Conservation (phyloP, 805 yeast genomes). For the Ogataea pignaliae region DNA sequence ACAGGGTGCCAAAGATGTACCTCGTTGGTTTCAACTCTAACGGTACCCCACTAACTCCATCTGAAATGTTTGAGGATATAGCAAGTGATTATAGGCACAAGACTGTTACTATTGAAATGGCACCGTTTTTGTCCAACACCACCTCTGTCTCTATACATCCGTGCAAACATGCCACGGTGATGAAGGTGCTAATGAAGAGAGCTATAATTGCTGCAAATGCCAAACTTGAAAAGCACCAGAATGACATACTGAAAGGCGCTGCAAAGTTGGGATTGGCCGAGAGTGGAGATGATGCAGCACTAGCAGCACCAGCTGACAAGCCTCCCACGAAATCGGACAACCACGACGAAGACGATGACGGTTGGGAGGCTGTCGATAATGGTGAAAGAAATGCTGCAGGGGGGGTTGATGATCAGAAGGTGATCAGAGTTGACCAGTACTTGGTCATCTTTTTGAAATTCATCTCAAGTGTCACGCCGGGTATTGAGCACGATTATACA, state of each 20-base stretch:
- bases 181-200: conserved; percentile 78
- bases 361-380: conserved; percentile 53
- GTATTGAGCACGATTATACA: conserved; percentile 96
- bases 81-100: conserved; percentile 88
- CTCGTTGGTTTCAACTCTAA: conserved; percentile 79
- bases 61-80: conserved; percentile 92
- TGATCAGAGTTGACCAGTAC: conserved; percentile 86
- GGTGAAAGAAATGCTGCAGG: conserved; percentile 3
- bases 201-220: conserved; percentile 48
- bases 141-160: conserved; percentile 92
- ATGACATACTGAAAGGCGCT: conserved; percentile 36
- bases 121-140: conserved; percentile 75
- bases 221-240: conserved; percentile 29
- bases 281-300: conserved; percentile 12
- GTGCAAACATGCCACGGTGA: conserved; percentile 90
- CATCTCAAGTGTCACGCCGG: conserved; percentile 95
- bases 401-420: conserved; percentile 23
- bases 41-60: conserved; percentile 83
- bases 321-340: conserved; percentile 11
- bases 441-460: conserved; percentile 85
- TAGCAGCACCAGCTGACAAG: no score
- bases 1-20: conserved; percentile 93
- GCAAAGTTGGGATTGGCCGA: conserved; percentile 45
- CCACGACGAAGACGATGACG: conserved; percentile 33
- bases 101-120: conserved; percentile 91